Evolutionary conservation across 1,284 basidiomycete genomes (phyloP).

Genomic region (Afroboletus lepidellus): DNA sequence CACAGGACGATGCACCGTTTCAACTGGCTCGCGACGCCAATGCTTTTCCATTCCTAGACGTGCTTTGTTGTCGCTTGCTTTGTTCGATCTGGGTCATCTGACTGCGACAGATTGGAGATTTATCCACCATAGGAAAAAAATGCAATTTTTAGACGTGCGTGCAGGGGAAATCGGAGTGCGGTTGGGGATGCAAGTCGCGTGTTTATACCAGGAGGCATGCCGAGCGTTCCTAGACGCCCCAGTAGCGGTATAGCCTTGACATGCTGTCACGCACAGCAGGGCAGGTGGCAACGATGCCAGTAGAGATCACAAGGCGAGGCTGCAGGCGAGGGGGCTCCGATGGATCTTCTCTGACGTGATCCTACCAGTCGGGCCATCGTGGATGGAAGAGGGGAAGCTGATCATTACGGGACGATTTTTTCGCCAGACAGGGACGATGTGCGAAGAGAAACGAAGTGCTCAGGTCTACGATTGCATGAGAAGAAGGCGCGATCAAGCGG

Average conservation of each 20-base stretch:
- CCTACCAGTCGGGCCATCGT: not conserved
- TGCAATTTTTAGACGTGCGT: constrained; percentile 8
- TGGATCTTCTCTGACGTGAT: constrained; percentile 20
- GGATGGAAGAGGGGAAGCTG: not conserved
- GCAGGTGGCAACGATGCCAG: constrained; percentile 24
- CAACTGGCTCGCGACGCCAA: not conserved
- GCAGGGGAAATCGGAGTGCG: not conserved
- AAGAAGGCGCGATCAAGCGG: not conserved
- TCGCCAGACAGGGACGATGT: not conserved
- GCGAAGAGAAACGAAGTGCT: not conserved
- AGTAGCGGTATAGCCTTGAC: constrained; percentile 25
- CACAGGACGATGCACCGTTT: constrained; percentile 1
- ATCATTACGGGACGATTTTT: not conserved
- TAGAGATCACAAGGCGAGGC: not conserved
- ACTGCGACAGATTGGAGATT: not conserved
- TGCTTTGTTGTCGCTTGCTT: constrained; percentile 5
- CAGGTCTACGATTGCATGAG: not conserved
- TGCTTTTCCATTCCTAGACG: constrained; percentile 5
- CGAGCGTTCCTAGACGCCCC: too few species aligned
- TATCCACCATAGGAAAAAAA: not conserved
- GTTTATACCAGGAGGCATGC: not conserved
- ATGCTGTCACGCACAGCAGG: constrained; percentile 25
- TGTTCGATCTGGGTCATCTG: not conserved
- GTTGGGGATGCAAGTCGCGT: constrained; percentile 13
- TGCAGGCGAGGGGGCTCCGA: constrained; percentile 1